Evolutionary conservation across 306 rosid species (phyloP), one percentile per base, ranked within the genome.

Genomic region (Ormosia semicastrata): DNA sequence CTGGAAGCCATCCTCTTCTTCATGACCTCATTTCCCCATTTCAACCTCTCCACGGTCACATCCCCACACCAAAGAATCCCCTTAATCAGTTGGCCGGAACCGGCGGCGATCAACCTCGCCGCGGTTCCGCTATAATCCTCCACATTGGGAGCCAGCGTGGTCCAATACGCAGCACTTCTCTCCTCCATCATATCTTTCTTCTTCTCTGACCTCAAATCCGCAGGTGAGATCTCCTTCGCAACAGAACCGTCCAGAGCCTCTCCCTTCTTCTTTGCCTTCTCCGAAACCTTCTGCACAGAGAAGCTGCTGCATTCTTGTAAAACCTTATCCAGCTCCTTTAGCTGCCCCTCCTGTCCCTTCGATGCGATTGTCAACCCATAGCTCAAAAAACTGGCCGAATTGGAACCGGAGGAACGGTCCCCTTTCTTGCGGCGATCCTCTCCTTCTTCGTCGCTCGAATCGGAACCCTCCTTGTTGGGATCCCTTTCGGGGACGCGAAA

Each of bases 41-140:
- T 86, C 83, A 96, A 87, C 86, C 97, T 86, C n/a, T 96, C 98
- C 50, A 89, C 86, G 0, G 99, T 96, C 80, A 96, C 97, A 84
- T 96, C 99, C 1, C 99, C 97, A 54, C 99, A 96, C 98, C 98
- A 96, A 84, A 96, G 85, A 50, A 96, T 90, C 17, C 99, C 99
- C 85, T 86, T 84, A 24, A 96, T 77, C 86, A 96, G 79, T 41
- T 91, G 92, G 6, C 97, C 97, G 0, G 97, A 92, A 14, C 99
- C 98, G 0, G 89, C 79, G 0, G 98, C 97, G 3, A 96, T 90
- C 79, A 92, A 52, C 75, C 76, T 93, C 2, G 98, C 97, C 0
- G 94, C 89, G 0, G 56, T 80, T 62, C 97, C 87, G 32, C 86
- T 91, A n/a, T 96, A 93, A 7, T 92, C 98, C 86, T 93, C 99